phyloP scores from a whole-genome alignment of 805 yeast genomes.

The Pichia nakasei region DNA sequence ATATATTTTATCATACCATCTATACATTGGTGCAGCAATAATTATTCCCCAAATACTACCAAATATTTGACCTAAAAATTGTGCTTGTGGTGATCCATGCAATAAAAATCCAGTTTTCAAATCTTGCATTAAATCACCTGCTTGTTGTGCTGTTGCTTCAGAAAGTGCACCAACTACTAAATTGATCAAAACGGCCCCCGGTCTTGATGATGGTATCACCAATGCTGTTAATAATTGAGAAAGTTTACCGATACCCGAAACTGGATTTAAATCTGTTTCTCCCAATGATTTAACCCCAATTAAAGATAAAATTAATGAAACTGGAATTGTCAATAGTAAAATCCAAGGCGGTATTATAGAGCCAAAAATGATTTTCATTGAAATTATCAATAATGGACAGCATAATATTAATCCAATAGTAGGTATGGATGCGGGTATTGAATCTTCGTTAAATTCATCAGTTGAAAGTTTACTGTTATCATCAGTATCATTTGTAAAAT shows the following conservation, averaged over 20 bases:
- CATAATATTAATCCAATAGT: slow-evolving; percentile 54
- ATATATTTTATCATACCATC: slow-evolving; percentile 71
- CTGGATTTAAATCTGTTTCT: slow-evolving; percentile 95
- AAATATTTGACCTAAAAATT: slow-evolving; percentile 79
- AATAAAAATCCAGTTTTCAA: slow-evolving; percentile 86
- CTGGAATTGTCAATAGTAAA: slow-evolving; percentile 52
- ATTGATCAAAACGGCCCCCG: slow-evolving; percentile 77
- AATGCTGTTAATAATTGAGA: slow-evolving; percentile 85
- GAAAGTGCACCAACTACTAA: slow-evolving; percentile 94
- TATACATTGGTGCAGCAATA: slow-evolving; percentile 74
- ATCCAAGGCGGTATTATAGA: slow-evolving; percentile 63
- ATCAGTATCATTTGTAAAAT: background rate
- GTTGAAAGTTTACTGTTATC: slow-evolving; percentile 28
- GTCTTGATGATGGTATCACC: slow-evolving; percentile 62
- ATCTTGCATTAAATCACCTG: slow-evolving; percentile 97
- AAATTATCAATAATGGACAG: slow-evolving; percentile 54
- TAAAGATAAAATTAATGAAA: slow-evolving; percentile 74
- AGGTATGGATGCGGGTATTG: slow-evolving; percentile 4
- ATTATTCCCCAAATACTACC: slow-evolving; percentile 83
- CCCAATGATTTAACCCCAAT: slow-evolving; percentile 92
- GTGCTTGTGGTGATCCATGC: slow-evolving; percentile 90
- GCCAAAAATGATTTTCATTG: slow-evolving; percentile 66
- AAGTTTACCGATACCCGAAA: slow-evolving; percentile 89
- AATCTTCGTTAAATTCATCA: slow-evolving; percentile 25
- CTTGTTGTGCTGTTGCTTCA: slow-evolving; percentile 98